Conservation (phyloP, 2,329 filamentous ascomycete genomes). For the Clathrospora elynae region DNA sequence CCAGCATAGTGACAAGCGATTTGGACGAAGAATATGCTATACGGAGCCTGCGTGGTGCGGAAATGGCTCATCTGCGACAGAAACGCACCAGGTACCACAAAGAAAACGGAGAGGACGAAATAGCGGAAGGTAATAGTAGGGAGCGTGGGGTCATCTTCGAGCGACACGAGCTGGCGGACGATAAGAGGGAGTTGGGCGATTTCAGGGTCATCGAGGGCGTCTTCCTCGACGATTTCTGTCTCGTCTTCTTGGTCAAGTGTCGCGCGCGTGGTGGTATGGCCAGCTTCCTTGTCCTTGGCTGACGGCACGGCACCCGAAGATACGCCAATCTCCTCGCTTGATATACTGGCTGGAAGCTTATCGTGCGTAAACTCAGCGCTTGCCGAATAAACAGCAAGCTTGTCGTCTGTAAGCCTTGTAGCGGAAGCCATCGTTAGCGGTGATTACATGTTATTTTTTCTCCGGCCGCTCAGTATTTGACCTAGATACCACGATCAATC, state of each 20-base stretch:
- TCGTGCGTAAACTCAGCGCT: conserved; percentile 15
- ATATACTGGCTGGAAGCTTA: conserved; percentile 16
- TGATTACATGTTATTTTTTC: not conserved
- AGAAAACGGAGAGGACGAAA: conserved; percentile 60
- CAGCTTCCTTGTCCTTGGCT: conserved; percentile 4
- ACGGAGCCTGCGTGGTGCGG: conserved; percentile 62
- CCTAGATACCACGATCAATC: not conserved
- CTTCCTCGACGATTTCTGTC: conserved; percentile 18
- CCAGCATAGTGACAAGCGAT: conserved; percentile 63
- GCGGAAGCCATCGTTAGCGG: conserved; percentile 4
- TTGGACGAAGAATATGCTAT: conserved; percentile 67
- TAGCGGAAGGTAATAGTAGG: conserved; percentile 66
- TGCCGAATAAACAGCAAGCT: conserved; percentile 11
- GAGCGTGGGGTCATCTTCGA: conserved; percentile 61
- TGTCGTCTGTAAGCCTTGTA: conserved; percentile 1
- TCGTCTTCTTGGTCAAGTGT: conserved; percentile 12
- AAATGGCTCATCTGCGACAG: conserved; percentile 62
- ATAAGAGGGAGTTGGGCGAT: conserved; percentile 58
- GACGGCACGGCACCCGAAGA: conserved; percentile 11
- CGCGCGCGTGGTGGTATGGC: conserved; percentile 5
- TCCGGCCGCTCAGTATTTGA: not conserved
- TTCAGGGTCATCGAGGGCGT: conserved; percentile 33
- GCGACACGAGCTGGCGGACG: conserved; percentile 62
- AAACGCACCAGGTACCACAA: conserved; percentile 63
- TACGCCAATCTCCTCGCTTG: conserved; percentile 19